Evolutionary conservation across 1,139 yeast species (phyloP).

Genomic region (Yamadazyma trypodendri): DNA sequence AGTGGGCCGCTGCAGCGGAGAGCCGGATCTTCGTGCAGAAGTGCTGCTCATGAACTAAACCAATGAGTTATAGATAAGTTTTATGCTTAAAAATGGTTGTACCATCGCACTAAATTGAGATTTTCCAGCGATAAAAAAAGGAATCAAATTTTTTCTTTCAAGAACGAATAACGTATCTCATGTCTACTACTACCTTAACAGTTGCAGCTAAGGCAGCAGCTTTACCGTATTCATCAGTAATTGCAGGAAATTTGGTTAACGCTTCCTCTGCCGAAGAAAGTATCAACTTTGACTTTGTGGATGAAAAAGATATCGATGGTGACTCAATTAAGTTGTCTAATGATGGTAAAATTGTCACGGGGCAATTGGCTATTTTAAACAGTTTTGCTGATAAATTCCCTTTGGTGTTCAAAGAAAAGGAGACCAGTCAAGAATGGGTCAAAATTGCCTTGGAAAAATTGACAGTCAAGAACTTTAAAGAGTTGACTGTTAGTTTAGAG

Average conservation of each 20-base stretch:
- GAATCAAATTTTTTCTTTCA: neutral
- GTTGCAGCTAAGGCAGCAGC: slow-evolving; percentile 85
- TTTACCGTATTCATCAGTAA: slow-evolving; percentile 75
- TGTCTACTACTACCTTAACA: slow-evolving; percentile 44
- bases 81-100: neutral
- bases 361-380: slow-evolving; percentile 44
- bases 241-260: slow-evolving; percentile 77
- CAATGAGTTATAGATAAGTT: neutral
- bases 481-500: slow-evolving; percentile 71
- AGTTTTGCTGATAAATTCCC: slow-evolving; percentile 51
- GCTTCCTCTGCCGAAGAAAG: slow-evolving; percentile 42
- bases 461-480: slow-evolving; percentile 83
- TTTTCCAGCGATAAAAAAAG: neutral
- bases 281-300: slow-evolving; percentile 64
- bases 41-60: slow-evolving; percentile 1
- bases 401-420: slow-evolving; percentile 26
- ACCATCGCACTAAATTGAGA: slow-evolving; percentile 2
- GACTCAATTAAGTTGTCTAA: slow-evolving; percentile 45
- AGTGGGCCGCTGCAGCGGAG: slow-evolving; percentile 46
- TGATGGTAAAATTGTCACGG: slow-evolving; percentile 44
- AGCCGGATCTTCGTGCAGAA: slow-evolving; percentile 10
- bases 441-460: slow-evolving; percentile 67
- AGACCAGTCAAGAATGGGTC: slow-evolving; percentile 57
- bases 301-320: slow-evolving; percentile 52
- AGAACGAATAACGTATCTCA: slow-evolving; percentile 7